phyloP scores from a whole-genome alignment of 306 rosid genomes.

The Glycine latifolia region DNA sequence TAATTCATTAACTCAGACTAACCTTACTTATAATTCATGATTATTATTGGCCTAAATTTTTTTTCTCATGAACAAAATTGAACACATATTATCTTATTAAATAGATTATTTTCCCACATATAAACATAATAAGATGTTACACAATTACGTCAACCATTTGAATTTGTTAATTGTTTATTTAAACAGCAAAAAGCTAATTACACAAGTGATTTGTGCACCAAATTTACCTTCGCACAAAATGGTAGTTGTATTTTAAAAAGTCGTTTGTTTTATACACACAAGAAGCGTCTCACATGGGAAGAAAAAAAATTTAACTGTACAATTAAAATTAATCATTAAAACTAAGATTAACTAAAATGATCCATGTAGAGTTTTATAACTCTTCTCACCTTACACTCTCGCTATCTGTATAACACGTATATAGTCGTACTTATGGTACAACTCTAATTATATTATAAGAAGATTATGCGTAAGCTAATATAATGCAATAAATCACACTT shows the following conservation, averaged over 20 bases:
- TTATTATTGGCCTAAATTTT: no score
- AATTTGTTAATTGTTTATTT: not conserved
- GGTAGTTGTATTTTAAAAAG: no score
- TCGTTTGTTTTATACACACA: not conserved
- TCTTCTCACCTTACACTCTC: not conserved
- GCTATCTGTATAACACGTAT: not conserved
- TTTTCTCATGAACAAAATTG: no score
- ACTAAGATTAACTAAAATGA: not conserved
- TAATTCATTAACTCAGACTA: no score
- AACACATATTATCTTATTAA: no score
- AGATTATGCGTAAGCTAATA: not conserved
- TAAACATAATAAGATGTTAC: no score
- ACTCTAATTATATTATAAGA: not conserved
- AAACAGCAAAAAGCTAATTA: not conserved
- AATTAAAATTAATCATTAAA: not conserved
- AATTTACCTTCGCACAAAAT: not conserved
- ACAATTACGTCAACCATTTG: no score
- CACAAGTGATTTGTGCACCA: no score
- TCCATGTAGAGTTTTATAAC: not conserved
- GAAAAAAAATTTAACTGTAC: no score
- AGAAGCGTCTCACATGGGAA: not conserved
- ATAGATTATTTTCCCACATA: no score
- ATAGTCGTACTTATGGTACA: not conserved
- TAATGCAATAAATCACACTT: constrained; percentile 3
- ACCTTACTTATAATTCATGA: no score